These are phyloP conservation scores for Hymenoscyphus linearis DNA, from an alignment of 2,329 filamentous ascomycete species.

Conservation along the genomic window DNA sequence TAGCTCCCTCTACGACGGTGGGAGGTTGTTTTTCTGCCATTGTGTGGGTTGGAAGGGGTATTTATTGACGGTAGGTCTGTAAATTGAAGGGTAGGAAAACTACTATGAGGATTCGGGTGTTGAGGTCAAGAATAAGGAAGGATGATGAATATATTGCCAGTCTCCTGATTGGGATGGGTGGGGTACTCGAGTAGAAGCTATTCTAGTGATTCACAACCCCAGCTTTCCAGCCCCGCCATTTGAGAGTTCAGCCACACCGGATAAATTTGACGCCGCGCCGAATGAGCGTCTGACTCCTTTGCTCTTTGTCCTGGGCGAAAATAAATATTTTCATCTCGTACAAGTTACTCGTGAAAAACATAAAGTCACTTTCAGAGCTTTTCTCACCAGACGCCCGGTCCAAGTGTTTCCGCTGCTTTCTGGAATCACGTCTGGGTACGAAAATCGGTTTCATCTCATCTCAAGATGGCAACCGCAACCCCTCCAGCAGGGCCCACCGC, in stretches of 20 bases:
- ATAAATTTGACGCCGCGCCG: not conserved
- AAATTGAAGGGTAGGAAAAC: not conserved
- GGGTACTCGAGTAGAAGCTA: not conserved
- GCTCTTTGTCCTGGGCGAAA: not conserved
- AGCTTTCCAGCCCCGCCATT: not conserved
- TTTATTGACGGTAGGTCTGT: not conserved
- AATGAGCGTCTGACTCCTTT: not conserved
- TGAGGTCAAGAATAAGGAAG: not conserved
- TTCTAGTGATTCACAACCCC: no score
- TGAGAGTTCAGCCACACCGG: not conserved
- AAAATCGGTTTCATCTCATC: not conserved
- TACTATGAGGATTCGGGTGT: not conserved
- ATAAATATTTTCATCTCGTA: not conserved
- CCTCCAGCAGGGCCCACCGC: not conserved
- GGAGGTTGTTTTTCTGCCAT: conserved; percentile 62
- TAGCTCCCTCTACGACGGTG: conserved; percentile 53
- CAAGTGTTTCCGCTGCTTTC: not conserved
- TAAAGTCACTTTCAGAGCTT: no score
- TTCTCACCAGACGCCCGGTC: no score
- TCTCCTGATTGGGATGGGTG: no score
- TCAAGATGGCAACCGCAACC: not conserved
- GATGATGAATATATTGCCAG: no score
- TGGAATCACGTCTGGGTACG: not conserved
- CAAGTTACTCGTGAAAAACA: no score
- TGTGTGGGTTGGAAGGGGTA: conserved; percentile 9